Base-by-base conservation (phyloP, 1,139 yeast species). In the Suhomyces bribrorum region DNA sequence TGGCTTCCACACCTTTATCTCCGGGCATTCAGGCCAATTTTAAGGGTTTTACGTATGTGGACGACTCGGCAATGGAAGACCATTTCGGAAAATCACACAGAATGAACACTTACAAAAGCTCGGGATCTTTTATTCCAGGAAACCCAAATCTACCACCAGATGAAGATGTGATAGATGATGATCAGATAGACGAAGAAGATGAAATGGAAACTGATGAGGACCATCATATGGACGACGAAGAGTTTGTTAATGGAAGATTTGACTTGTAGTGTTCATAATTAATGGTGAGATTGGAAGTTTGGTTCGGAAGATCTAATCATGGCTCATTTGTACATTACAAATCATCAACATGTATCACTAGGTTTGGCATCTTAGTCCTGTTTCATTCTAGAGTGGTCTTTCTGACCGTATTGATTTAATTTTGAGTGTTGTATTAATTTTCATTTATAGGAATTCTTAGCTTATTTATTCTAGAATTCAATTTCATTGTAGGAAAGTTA, bases 11-110 rank as follows among this genome's bases (percentile, higher is more conserved):
- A 3, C 97, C 97, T 22, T 69, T 92, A 46, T 83, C 95, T 7
- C 96, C 96, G 2, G 96, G 95, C 0, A 81, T 90, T 53, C 98
- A 92, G 66, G 97, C 95, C 38, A 89, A 89, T 57, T 92, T 92
- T 65, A 87, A 88, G 56, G 97, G 97, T 1, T 90, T 90, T 60
- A 90, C 97, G 0, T 92, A 86, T 62, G 97, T 92, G 32, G 97
- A 89, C 57, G 97, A 86, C 49, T 85, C 94, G n/a, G 79, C 94
- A 17, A 82, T 90, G 73, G 95, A 88, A 53, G 96, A 88, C 51
- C 88, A 85, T 59, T 83, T 84, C 48, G 71, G 75, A 35, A 66
- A 67, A 54, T 64, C 72, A 14, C 70, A 64, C 48, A 57, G 76
- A 39, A 68, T 71, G 44, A 71, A 69, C 45, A 62, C 77, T 1